A percentile compares a stretch with the other conserved stretches of the same genome.
These are phyloP conservation scores for Gossypium sturtianum DNA, from an alignment of 345 rosid genomes.

Conservation along the genomic window DNA sequence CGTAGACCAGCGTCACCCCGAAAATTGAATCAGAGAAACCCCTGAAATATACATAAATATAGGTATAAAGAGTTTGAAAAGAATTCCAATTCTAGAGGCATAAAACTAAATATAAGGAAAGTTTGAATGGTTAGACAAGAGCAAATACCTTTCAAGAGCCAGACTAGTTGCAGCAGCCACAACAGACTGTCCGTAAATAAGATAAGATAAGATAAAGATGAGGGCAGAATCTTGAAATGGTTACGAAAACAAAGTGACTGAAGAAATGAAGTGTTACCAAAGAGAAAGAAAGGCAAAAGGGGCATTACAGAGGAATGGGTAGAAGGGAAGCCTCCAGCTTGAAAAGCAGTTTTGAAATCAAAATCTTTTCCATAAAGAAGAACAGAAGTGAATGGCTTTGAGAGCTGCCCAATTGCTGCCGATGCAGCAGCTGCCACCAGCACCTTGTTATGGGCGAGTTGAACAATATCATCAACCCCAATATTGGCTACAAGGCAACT, in stretches of 20 bases:
- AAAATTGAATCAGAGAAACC: conserved; percentile 82
- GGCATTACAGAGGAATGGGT: conserved; percentile 70
- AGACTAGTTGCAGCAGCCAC: conserved; percentile 81
- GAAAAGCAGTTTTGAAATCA: conserved; percentile 49
- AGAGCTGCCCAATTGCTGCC: conserved; percentile 77
- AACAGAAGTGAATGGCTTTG: conserved; percentile 66
- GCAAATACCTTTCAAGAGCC: conserved; percentile 70
- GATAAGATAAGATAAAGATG: background rate
- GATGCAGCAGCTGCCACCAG: conserved; percentile 69
- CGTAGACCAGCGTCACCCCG: conserved; percentile 71
- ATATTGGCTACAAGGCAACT: conserved; percentile 28
- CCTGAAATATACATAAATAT: conserved; percentile 30
- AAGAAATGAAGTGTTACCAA: background rate
- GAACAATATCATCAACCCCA: conserved; percentile 52
- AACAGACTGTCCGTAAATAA: conserved; percentile 42
- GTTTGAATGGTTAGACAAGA: background rate
- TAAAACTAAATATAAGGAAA: background rate
- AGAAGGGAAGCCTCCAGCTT: conserved; percentile 94
- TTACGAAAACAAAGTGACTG: background rate
- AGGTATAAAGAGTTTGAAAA: background rate
- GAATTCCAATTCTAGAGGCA: background rate
- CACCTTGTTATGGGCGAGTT: conserved; percentile 71
- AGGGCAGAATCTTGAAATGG: background rate
- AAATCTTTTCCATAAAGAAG: conserved; percentile 54
- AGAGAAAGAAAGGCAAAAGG: background rate